phyloP scores from a whole-genome alignment of 495 filamentous ascomycete genomes.

The Neurospora terricola region DNA sequence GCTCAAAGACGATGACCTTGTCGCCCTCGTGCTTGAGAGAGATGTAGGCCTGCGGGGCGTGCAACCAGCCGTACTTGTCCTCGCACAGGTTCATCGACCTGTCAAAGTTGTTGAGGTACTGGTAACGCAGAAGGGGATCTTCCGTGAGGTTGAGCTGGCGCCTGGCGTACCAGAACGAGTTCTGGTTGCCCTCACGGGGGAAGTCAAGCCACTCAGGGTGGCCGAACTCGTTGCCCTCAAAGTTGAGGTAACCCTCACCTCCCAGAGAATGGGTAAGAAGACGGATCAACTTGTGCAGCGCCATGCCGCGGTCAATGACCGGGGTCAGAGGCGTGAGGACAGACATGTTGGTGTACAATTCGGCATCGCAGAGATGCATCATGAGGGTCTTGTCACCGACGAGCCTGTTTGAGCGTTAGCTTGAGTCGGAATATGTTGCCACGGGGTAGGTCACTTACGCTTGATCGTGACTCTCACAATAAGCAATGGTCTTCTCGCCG shows the following conservation, averaged over 20 bases:
- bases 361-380: constrained; percentile 96
- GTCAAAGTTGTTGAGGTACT: constrained; percentile 92
- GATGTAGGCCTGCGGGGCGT: constrained; percentile 78
- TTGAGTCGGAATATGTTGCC: not conserved
- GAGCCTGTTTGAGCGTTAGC: constrained; percentile 49
- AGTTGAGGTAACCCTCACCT: constrained; percentile 96
- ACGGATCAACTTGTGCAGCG: constrained; percentile 94
- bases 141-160: constrained; percentile 91
- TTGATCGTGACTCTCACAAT: constrained; percentile 95
- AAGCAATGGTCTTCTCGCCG: constrained; percentile 97
- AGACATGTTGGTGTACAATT: constrained; percentile 98
- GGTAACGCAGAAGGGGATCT: constrained; percentile 76
- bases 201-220: constrained; percentile 99
- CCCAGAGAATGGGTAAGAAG: constrained; percentile 89
- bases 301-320: constrained; percentile 82
- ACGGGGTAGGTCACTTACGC: constrained; percentile 53
- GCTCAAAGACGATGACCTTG: constrained; percentile 94
- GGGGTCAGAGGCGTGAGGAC: constrained; percentile 71
- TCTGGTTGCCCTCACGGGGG: constrained; percentile 85
- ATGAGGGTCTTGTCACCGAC: constrained; percentile 94
- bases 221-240: constrained; percentile 97
- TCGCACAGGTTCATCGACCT: constrained; percentile 79
- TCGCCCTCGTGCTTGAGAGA: constrained; percentile 89
- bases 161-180: constrained; percentile 94
- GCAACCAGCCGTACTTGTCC: constrained; percentile 86